A percentile compares a stretch with the other conserved stretches of the same genome.
phyloP scores from a whole-genome alignment of 176 grass and related monocot genomes.

The Juncus effusus region DNA sequence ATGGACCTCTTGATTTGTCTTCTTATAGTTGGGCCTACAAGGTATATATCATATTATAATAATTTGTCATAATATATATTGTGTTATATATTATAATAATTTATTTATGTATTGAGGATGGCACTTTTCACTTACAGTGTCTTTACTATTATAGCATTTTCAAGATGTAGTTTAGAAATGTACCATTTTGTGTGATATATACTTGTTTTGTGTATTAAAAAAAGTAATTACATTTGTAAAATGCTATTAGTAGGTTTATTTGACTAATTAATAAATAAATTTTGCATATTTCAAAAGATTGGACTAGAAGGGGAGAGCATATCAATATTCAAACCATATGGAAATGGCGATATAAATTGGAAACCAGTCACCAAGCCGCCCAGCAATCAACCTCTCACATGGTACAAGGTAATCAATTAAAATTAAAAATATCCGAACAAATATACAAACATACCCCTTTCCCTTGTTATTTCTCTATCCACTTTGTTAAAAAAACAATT shows the following conservation, averaged over 20 bases:
- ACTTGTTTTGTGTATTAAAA: conserved; percentile 13
- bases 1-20: conserved; percentile 51
- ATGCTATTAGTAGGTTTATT: neutral
- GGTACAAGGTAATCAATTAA: conserved; percentile 86
- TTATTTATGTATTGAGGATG: neutral
- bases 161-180: conserved; percentile 4
- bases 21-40: conserved; percentile 66
- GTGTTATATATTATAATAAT: neutral
- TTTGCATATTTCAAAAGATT: conserved; percentile 52
- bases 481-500: no score
- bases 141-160: neutral
- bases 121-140: neutral
- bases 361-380: conserved; percentile 49
- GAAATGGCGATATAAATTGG: conserved; percentile 49
- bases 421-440: no score
- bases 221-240: neutral
- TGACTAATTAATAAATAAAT: conserved; percentile 8
- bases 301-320: conserved; percentile 81
- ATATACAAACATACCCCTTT: no score
- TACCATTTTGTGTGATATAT: neutral
- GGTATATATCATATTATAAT: conserved; percentile 42
- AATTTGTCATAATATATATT: neutral
- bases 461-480: no score
- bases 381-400: conserved; percentile 75
- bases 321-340: conserved; percentile 53